These are phyloP conservation scores for Cetradonia linearis DNA, from an alignment of 495 filamentous ascomycete genomes.

Conservation along the genomic window DNA sequence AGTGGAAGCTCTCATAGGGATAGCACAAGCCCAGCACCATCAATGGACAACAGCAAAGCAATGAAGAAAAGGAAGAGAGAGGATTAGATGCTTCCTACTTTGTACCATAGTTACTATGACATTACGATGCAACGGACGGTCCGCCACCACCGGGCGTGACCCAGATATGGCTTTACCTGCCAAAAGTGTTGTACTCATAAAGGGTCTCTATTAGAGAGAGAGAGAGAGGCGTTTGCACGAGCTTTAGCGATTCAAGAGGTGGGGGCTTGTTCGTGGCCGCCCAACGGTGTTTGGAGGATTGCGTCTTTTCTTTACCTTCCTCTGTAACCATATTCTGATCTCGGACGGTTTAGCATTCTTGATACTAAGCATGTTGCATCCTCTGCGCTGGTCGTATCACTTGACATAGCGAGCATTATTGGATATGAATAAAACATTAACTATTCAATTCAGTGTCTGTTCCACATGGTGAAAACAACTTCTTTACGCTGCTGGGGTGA, in stretches of 20 bases:
- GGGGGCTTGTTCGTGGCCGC: slow-evolving; percentile 9
- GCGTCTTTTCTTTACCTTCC: slow-evolving; percentile 4
- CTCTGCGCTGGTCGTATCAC: slow-evolving; percentile 14
- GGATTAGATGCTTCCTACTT: slow-evolving; percentile 36
- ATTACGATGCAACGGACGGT: slow-evolving; percentile 22
- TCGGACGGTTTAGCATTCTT: slow-evolving; percentile 4
- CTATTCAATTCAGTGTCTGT: neutral
- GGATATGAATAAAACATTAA: slow-evolving; percentile 3
- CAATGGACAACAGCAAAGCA: slow-evolving; percentile 39
- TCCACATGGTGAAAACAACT: neutral
- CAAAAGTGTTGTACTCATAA: slow-evolving; percentile 18
- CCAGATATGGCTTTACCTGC: slow-evolving; percentile 10
- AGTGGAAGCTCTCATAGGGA: slow-evolving; percentile 40
- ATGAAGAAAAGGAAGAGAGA: slow-evolving; percentile 74
- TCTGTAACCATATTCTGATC: slow-evolving; percentile 1
- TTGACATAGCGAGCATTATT: slow-evolving; percentile 11
- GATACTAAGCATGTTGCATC: neutral
- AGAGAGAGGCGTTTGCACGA: slow-evolving; percentile 16
- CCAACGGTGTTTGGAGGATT: neutral
- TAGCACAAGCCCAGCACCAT: slow-evolving; percentile 35
- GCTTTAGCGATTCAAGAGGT: slow-evolving; percentile 5
- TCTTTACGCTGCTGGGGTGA: too few species aligned
- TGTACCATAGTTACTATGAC: slow-evolving; percentile 26
- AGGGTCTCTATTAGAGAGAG: slow-evolving; percentile 1
- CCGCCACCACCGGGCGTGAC: slow-evolving; percentile 13